These are phyloP conservation scores for Sugiyamaella marilandica DNA, from an alignment of 805 yeast genomes.

Conservation along the genomic window DNA sequence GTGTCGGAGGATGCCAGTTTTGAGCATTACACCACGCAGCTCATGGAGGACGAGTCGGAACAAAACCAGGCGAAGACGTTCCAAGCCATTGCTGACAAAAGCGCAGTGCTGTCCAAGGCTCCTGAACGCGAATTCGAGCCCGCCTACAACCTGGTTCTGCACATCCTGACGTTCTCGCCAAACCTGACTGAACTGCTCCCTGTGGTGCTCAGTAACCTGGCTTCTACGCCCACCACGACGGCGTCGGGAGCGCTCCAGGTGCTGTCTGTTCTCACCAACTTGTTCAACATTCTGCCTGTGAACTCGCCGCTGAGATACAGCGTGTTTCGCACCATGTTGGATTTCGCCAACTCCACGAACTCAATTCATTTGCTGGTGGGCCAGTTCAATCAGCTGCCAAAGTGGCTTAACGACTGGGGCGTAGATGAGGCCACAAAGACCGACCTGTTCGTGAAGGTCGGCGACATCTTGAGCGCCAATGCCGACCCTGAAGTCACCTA, in stretches of 20 bases:
- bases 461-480: conserved; percentile 19
- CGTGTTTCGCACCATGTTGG: conserved; percentile 33
- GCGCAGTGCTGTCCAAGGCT: conserved; percentile 27
- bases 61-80: conserved; percentile 28
- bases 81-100: conserved; percentile 30
- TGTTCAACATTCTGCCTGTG: conserved; percentile 36
- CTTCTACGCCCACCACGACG: conserved; percentile 22
- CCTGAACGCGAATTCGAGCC: conserved; percentile 37
- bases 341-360: conserved; percentile 32
- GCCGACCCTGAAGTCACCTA: conserved; percentile 17
- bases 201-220: conserved; percentile 28
- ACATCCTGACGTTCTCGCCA: conserved; percentile 32
- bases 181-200: conserved; percentile 30
- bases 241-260: conserved; percentile 28
- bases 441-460: conserved; percentile 26
- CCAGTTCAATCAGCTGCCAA: conserved; percentile 35
- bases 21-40: conserved; percentile 17
- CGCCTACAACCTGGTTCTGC: conserved; percentile 36
- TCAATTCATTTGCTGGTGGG: conserved; percentile 32
- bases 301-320: conserved; percentile 27
- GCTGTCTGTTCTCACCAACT: conserved; percentile 34
- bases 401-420: conserved; percentile 38
- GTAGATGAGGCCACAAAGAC: conserved; percentile 24
- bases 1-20: conserved; percentile 21
- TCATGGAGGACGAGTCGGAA: conserved; percentile 24